Conservation (phyloP, 2,329 filamentous ascomycete genomes). For the Colletotrichum abscissum region DNA sequence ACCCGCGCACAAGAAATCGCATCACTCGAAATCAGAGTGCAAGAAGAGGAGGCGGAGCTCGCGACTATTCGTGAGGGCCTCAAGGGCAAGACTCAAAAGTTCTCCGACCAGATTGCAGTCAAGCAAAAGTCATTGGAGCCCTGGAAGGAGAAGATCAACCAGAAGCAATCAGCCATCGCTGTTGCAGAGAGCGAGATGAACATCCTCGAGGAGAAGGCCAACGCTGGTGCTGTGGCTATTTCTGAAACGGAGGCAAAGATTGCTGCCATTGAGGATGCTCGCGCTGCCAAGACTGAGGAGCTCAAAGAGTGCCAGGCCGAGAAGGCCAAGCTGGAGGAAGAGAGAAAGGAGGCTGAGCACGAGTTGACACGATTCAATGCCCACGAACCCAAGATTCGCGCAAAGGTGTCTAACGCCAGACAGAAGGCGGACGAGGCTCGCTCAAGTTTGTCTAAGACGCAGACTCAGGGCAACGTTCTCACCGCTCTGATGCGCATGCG, state of each 20-base stretch:
- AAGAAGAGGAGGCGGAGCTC: slow-evolving; percentile 84
- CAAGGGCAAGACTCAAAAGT: slow-evolving; percentile 94
- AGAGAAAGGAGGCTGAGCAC: slow-evolving; percentile 76
- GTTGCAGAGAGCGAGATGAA: slow-evolving; percentile 95
- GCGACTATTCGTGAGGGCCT: slow-evolving; percentile 84
- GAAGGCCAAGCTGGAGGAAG: slow-evolving; percentile 78
- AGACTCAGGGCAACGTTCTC: slow-evolving; percentile 93
- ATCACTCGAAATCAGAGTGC: slow-evolving; percentile 80
- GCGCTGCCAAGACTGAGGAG: slow-evolving; percentile 76
- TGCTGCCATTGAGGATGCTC: slow-evolving; percentile 75
- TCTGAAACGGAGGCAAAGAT: slow-evolving; percentile 88
- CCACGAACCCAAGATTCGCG: slow-evolving; percentile 84
- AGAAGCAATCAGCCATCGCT: slow-evolving; percentile 93
- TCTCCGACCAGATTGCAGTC: slow-evolving; percentile 89
- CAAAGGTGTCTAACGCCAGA: slow-evolving; percentile 87
- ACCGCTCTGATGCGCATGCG: slow-evolving; percentile 93
- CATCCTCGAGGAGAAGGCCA: slow-evolving; percentile 90
- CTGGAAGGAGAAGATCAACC: slow-evolving; percentile 96
- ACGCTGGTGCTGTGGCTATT: slow-evolving; percentile 84
- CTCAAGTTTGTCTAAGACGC: slow-evolving; percentile 87
- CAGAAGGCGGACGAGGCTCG: slow-evolving; percentile 97
- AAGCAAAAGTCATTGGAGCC: slow-evolving; percentile 97
- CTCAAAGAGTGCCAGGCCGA: slow-evolving; percentile 81
- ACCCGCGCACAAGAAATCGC: slow-evolving; percentile 79
- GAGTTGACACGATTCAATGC: slow-evolving; percentile 78